These are phyloP conservation scores for Clavispora vitiphila DNA, from an alignment of 805 yeast species.

Conservation along the genomic window DNA sequence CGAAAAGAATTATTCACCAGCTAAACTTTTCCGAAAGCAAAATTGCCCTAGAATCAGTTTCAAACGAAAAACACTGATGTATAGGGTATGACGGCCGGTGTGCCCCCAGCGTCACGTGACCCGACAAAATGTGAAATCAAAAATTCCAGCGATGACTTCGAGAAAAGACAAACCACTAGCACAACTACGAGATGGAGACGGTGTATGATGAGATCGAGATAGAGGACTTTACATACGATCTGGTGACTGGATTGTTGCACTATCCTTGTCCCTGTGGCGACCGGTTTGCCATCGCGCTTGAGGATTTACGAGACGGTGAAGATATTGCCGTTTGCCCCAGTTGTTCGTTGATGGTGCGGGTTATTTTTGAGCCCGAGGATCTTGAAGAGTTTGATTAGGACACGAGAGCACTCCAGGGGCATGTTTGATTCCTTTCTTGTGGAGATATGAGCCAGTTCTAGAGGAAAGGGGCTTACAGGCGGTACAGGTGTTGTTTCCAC, in stretches of 20 bases:
- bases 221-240: constrained; percentile 92
- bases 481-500: no score
- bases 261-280: constrained; percentile 99
- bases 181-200: constrained; percentile 40
- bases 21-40: no score
- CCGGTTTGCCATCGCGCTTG: constrained; percentile 77
- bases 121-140: neutral
- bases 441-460: no score
- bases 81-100: no score
- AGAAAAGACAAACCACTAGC: neutral
- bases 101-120: no score
- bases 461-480: no score
- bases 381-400: constrained; percentile 34
- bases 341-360: constrained; percentile 89
- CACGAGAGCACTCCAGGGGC: no score
- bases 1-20: no score
- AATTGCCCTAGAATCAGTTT: no score
- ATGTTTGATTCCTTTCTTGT: no score
- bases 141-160: constrained; percentile 1
- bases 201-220: constrained; percentile 94
- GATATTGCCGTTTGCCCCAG: constrained; percentile 96
- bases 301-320: constrained; percentile 86
- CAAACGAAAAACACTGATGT: no score
- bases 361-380: constrained; percentile 73
- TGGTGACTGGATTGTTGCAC: constrained; percentile 72